Conservation (phyloP, 805 yeast species). For the Naumovozyma baii region DNA sequence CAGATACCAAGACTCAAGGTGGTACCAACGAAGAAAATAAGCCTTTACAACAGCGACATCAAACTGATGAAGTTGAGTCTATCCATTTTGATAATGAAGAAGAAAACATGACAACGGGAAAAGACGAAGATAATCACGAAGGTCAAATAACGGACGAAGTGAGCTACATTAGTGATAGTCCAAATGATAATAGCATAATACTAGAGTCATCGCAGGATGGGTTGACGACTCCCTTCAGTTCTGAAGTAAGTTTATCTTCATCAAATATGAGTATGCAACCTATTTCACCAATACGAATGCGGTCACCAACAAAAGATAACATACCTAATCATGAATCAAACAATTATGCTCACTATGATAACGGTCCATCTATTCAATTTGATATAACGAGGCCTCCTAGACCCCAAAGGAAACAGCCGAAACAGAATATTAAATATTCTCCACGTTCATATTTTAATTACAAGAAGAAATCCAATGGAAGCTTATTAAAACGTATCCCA, state of each 20-base stretch:
- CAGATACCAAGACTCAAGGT: conserved; percentile 1
- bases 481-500: conserved; percentile 10
- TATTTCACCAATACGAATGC: not conserved
- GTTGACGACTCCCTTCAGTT: no score
- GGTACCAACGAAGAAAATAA: not conserved
- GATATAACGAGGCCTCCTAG: conserved; percentile 21
- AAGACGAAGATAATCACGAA: no score
- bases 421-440: not conserved
- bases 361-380: conserved; percentile 24
- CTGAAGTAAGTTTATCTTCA: no score
- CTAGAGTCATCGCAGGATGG: no score
- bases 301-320: not conserved
- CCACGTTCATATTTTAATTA: not conserved
- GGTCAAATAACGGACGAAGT: no score
- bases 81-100: no score
- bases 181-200: no score
- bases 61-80: no score
- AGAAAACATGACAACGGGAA: no score
- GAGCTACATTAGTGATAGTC: no score
- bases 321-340: no score
- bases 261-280: no score
- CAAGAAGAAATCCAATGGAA: conserved; percentile 2
- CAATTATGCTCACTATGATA: not conserved
- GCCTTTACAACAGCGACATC: not conserved
- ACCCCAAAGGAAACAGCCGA: conserved; percentile 1